phyloP scores from a whole-genome alignment of 495 filamentous ascomycete species.

The Podospora conica region DNA sequence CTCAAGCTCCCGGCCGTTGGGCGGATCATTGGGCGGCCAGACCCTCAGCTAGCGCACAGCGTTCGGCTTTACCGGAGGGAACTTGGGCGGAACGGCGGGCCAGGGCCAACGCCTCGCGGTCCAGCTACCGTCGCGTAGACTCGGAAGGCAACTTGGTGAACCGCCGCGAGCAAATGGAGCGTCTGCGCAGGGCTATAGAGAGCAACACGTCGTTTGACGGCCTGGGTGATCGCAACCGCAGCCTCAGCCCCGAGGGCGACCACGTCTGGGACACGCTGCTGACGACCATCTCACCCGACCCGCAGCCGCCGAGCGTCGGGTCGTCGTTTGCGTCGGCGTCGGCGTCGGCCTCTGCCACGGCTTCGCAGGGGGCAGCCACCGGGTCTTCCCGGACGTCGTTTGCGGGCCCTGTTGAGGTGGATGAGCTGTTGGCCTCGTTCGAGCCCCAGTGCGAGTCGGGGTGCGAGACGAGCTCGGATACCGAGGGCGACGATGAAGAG shows the following conservation, averaged over 20 bases:
- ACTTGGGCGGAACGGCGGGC: no score
- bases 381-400: conserved; percentile 34
- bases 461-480: conserved; percentile 27
- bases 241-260: conserved; percentile 67
- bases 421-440: conserved; percentile 17
- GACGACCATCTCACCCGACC: conserved; percentile 73
- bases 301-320: conserved; percentile 68
- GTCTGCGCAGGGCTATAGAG: neutral
- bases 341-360: conserved; percentile 44
- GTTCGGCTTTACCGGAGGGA: neutral
- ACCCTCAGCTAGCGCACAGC: neutral
- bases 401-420: conserved; percentile 26
- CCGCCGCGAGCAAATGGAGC: neutral
- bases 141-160: neutral
- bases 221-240: conserved; percentile 76
- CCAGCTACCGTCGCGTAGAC: neutral
- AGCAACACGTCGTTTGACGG: conserved; percentile 49
- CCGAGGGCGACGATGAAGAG: conserved; percentile 33
- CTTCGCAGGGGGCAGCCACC: conserved; percentile 30
- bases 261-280: conserved; percentile 74
- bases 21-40: conserved; percentile 13
- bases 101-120: neutral
- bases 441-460: conserved; percentile 38
- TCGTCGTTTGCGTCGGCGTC: conserved; percentile 63
- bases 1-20: conserved; percentile 12